Evolutionary conservation across 129 eudicot species (phyloP), one percentile per base, ranked within the genome.

Genomic region (Chrysanthemum seticuspe): DNA sequence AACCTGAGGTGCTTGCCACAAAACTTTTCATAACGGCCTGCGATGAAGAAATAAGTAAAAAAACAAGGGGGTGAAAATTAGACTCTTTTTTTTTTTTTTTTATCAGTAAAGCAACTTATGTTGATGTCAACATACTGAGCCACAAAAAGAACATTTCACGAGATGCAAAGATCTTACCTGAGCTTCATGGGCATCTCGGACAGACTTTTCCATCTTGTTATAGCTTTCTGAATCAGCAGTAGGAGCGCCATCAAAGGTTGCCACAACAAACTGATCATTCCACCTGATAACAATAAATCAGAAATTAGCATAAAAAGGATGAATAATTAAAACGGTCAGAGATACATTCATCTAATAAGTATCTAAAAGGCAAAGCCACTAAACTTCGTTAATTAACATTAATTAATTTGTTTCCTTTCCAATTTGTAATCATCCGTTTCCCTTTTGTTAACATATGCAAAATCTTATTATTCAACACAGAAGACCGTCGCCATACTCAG

Each of bases 1-100:
- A 47, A 70, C 84, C 89, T 2, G 96, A 87, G 76, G 85, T 67
- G 55, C 86, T 71, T 65, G 88, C 85, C 60, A 67, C 81, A 74
- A 78, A 90, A 77, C 97, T 93, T 86, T 88, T 93, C 98, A 93
- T 90, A 60, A 93, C 74, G 48, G 98, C 98, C 98, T 93, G 92
- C 61, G 36, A 77, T 11, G 18, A 49, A 77, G 31, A 63, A 52
- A 5, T 1, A 67, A 68, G 47, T 70, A 65, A 70, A 62, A 15
- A 15, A n/a, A 15, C 19, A 4, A 13, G 13, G 25, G n/a, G 9
- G 27, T 25, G 27, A 58, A 21, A 58, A 25, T 16, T 8, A n/a
- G 9, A 57, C 57, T 23, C 21, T n/a, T n/a, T n/a, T n/a, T n/a
- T n/a, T n/a, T n/a, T n/a, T 21, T 21, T 21, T 21, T 21, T 21